Conservation (phyloP, 176 grass and related monocot species). For the Saccharum officinarum region DNA sequence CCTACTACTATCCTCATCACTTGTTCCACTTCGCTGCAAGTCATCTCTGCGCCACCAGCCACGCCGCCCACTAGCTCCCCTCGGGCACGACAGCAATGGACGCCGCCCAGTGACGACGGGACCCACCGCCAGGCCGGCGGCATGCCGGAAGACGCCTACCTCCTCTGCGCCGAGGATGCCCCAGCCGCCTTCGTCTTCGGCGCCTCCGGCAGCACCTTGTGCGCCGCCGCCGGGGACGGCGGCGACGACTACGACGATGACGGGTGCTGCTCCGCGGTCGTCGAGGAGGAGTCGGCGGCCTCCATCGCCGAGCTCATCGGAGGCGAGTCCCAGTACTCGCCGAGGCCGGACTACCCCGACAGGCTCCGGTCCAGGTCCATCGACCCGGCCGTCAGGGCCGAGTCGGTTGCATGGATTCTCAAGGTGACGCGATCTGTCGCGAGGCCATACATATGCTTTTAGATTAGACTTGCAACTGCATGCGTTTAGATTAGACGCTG, state of each 20-base stretch:
- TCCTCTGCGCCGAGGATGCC: slow-evolving; percentile 79
- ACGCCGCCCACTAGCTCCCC: slow-evolving; percentile 8
- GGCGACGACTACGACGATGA: slow-evolving; percentile 9
- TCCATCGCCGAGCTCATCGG: slow-evolving; percentile 67
- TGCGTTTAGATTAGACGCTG: neutral
- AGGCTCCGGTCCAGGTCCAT: slow-evolving; percentile 69
- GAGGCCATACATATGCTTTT: neutral
- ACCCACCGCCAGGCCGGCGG: neutral
- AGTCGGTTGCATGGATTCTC: slow-evolving; percentile 83
- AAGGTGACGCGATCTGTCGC: slow-evolving; percentile 51
- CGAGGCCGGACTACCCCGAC: slow-evolving; percentile 60
- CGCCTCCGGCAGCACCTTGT: slow-evolving; percentile 18
- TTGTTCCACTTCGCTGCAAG: no score
- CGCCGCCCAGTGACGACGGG: slow-evolving; percentile 25
- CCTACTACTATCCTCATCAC: neutral
- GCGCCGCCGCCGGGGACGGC: neutral
- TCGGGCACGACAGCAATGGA: slow-evolving; percentile 31
- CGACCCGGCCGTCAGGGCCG: slow-evolving; percentile 63
- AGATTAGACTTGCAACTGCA: no score
- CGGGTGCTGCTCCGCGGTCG: slow-evolving; percentile 34
- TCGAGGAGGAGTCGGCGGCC: slow-evolving; percentile 26
- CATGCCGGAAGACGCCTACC: slow-evolving; percentile 65
- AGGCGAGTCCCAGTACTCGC: slow-evolving; percentile 64
- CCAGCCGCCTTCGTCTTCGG: slow-evolving; percentile 43
- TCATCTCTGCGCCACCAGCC: no score